phyloP scores from a whole-genome alignment of 75 land plant genomes.

The Selaginella tamariscina region DNA sequence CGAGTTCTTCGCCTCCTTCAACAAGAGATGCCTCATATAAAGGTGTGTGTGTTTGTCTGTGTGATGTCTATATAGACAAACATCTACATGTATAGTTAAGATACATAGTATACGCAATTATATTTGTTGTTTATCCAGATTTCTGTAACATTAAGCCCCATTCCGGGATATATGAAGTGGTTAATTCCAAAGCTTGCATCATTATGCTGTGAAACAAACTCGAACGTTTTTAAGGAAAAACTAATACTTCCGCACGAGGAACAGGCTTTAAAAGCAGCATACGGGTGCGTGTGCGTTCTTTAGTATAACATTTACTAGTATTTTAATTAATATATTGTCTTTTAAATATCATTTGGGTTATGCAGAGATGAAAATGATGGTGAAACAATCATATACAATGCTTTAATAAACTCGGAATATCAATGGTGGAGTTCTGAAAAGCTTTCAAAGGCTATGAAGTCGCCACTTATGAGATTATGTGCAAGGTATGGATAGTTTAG shows the following conservation, averaged over 20 bases:
- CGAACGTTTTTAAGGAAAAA: constrained; percentile 41
- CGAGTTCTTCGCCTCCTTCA: constrained; percentile 60
- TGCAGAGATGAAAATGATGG: not conserved
- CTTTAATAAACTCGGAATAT: constrained; percentile 32
- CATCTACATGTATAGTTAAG: too few relatives aligned
- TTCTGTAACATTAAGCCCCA: constrained; percentile 85
- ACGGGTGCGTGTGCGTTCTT: constrained; percentile 15
- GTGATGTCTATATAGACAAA: too few relatives aligned
- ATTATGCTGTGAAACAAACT: constrained; percentile 15
- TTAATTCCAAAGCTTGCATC: constrained; percentile 62
- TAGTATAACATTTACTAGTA: too few relatives aligned
- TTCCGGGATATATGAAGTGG: constrained; percentile 91
- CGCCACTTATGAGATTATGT: constrained; percentile 66
- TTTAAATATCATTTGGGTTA: too few relatives aligned
- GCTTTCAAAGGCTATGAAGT: constrained; percentile 25
- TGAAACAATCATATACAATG: constrained; percentile 25
- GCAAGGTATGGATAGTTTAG: constrained; percentile 36
- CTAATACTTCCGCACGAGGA: constrained; percentile 63
- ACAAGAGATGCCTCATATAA: constrained; percentile 66
- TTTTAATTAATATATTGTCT: too few relatives aligned
- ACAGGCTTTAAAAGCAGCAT: constrained; percentile 26
- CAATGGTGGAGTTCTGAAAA: constrained; percentile 51
- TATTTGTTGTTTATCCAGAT: constrained; percentile 26
- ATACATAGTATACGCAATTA: not conserved
- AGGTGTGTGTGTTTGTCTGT: constrained; percentile 36